These are phyloP conservation scores for Neurospora terricola DNA, from an alignment of 495 filamentous ascomycete species.

Conservation along the genomic window DNA sequence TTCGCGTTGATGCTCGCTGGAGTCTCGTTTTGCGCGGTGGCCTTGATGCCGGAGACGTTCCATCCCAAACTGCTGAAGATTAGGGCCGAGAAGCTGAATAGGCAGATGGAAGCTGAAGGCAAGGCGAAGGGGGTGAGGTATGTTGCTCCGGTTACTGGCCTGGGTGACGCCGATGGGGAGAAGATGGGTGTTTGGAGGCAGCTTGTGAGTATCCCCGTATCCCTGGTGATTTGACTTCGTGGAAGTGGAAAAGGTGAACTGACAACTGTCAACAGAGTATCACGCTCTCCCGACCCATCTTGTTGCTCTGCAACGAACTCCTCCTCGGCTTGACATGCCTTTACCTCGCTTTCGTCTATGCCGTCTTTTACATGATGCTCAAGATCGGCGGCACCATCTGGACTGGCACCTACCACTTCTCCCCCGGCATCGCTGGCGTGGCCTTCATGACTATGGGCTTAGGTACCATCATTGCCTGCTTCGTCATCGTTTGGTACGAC, in stretches of 20 bases:
- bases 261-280: slow-evolving; percentile 9
- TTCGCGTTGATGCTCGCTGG: slow-evolving; percentile 37
- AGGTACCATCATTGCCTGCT: slow-evolving; percentile 41
- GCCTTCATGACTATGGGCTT: slow-evolving; percentile 30
- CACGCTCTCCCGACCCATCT: slow-evolving; percentile 34
- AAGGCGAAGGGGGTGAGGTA: slow-evolving; percentile 1
- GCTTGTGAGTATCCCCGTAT: slow-evolving; percentile 8
- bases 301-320: slow-evolving; percentile 48
- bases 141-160: slow-evolving; percentile 5
- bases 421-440: slow-evolving; percentile 21
- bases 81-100: slow-evolving; percentile 39
- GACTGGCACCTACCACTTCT: slow-evolving; percentile 31
- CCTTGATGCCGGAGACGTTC: slow-evolving; percentile 40
- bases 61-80: slow-evolving; percentile 35
- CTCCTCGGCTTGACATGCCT: slow-evolving; percentile 53
- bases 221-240: neutral
- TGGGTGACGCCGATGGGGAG: slow-evolving; percentile 5
- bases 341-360: slow-evolving; percentile 54
- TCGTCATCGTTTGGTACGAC: slow-evolving; percentile 32
- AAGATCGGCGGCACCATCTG: slow-evolving; percentile 52
- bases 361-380: slow-evolving; percentile 58
- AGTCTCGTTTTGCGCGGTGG: slow-evolving; percentile 18
- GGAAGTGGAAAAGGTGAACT: neutral
- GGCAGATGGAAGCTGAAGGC: slow-evolving; percentile 11
- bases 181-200: slow-evolving; percentile 8